These are phyloP conservation scores for Zelonia costaricensis DNA, from an alignment of 208 protist species.

Conservation along the genomic window DNA sequence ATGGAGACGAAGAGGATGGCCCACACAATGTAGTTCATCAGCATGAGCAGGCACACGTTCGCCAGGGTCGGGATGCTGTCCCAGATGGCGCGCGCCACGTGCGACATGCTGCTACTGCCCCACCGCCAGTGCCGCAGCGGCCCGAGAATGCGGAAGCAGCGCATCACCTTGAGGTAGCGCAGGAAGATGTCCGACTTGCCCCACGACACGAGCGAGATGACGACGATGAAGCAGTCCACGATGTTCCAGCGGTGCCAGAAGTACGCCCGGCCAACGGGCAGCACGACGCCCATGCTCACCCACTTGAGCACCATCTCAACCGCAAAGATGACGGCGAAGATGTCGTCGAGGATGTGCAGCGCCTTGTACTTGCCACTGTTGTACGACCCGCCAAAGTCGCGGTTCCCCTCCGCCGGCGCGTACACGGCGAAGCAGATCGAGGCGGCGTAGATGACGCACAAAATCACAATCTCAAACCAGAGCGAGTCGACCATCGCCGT, in stretches of 20 bases:
- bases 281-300: conserved; percentile 84
- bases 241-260: conserved; percentile 90
- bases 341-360: conserved; percentile 79
- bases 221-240: conserved; percentile 88
- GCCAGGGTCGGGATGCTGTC: conserved; percentile 77
- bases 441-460: conserved; percentile 67
- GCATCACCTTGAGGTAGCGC: conserved; percentile 83
- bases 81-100: conserved; percentile 75
- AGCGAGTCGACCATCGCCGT: conserved; percentile 53
- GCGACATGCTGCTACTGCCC: conserved; percentile 58
- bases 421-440: conserved; percentile 84
- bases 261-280: conserved; percentile 76
- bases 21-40: conserved; percentile 93
- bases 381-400: conserved; percentile 60
- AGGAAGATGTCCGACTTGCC: conserved; percentile 37
- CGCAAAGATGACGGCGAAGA: conserved; percentile 83
- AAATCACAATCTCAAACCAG: conserved; percentile 70
- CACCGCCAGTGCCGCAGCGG: conserved; percentile 55
- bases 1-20: conserved; percentile 91
- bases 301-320: conserved; percentile 91
- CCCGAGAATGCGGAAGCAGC: conserved; percentile 84
- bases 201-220: conserved; percentile 81
- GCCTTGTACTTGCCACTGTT: conserved; percentile 74
- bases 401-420: conserved; percentile 46
- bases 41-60: conserved; percentile 84